Conservation (phyloP, 495 filamentous ascomycete genomes). For the Melanomma pulvis-pyrius region DNA sequence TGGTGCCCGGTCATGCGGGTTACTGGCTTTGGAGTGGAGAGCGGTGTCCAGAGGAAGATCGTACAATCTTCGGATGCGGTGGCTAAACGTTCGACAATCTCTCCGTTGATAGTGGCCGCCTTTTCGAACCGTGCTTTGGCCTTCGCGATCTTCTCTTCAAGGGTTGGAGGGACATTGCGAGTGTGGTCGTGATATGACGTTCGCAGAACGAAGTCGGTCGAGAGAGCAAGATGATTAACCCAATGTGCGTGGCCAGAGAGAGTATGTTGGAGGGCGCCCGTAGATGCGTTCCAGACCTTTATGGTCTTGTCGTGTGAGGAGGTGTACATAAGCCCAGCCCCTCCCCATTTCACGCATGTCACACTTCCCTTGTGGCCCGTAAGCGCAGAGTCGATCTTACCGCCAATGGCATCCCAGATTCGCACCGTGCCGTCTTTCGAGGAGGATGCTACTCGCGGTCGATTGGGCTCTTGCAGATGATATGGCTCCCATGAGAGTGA, state of each 20-base stretch:
- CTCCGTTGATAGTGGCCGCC: slow-evolving; percentile 77
- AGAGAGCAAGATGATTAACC: slow-evolving; percentile 94
- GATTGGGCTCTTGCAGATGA: slow-evolving; percentile 73
- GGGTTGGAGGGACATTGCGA: slow-evolving; percentile 64
- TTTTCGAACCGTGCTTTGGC: slow-evolving; percentile 85
- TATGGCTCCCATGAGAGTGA: slow-evolving; percentile 93
- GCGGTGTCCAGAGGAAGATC: slow-evolving; percentile 94
- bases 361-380: slow-evolving; percentile 87
- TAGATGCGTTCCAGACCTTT: slow-evolving; percentile 83
- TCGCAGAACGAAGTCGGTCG: slow-evolving; percentile 87
- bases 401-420: slow-evolving; percentile 81
- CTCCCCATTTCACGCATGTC: slow-evolving; percentile 93
- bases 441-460: slow-evolving; percentile 80
- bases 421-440: slow-evolving; percentile 90
- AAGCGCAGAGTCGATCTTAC: slow-evolving; percentile 76
- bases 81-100: slow-evolving; percentile 81
- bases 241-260: slow-evolving; percentile 86
- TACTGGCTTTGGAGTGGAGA: slow-evolving; percentile 75
- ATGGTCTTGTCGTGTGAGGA: slow-evolving; percentile 92
- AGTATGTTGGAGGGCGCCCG: slow-evolving; percentile 77
- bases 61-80: slow-evolving; percentile 95
- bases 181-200: slow-evolving; percentile 89
- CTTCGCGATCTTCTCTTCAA: slow-evolving; percentile 71
- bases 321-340: slow-evolving; percentile 82
- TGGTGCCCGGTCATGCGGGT: slow-evolving; percentile 90